Conservation (phyloP, 306 rosid species). For the Gleditsia sinensis region DNA sequence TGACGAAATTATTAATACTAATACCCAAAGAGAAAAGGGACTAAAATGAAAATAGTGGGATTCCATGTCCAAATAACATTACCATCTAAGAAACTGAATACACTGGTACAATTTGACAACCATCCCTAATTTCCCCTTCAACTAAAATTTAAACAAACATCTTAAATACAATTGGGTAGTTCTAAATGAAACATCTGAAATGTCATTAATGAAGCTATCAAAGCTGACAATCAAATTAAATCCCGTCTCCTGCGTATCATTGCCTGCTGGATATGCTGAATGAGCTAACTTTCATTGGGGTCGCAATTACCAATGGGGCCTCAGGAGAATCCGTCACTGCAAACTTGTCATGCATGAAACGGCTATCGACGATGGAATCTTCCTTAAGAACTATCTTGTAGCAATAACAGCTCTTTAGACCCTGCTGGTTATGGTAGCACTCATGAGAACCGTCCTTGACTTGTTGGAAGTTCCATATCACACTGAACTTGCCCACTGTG, state of each 20-base stretch:
- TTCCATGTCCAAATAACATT: conserved; percentile 26
- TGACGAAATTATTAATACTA: background rate
- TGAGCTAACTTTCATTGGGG: conserved; percentile 98
- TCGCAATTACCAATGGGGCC: conserved; percentile 96
- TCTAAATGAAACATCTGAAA: conserved; percentile 36
- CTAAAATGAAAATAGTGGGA: conserved; percentile 13
- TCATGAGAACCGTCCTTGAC: conserved; percentile 90
- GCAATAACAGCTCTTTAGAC: conserved; percentile 97
- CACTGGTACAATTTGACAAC: conserved; percentile 38
- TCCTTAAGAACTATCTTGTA: conserved; percentile 94
- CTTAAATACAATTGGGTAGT: conserved; percentile 39
- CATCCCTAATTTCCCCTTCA: conserved; percentile 25
- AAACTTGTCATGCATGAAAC: conserved; percentile 95
- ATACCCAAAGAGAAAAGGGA: background rate
- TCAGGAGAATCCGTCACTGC: conserved; percentile 92
- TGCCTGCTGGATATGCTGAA: conserved; percentile 88
- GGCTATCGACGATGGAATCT: conserved; percentile 94
- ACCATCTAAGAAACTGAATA: conserved; percentile 19
- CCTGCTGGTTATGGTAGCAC: conserved; percentile 87
- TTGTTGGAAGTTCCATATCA: conserved; percentile 97
- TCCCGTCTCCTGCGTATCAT: conserved; percentile 40
- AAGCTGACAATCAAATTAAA: conserved; percentile 30
- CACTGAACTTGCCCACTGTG: conserved; percentile 97
- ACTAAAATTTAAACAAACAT: conserved; percentile 30
- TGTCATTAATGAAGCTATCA: conserved; percentile 39